Conservation (phyloP, 140 eudicot genomes). For the Oenanthe javanica region DNA sequence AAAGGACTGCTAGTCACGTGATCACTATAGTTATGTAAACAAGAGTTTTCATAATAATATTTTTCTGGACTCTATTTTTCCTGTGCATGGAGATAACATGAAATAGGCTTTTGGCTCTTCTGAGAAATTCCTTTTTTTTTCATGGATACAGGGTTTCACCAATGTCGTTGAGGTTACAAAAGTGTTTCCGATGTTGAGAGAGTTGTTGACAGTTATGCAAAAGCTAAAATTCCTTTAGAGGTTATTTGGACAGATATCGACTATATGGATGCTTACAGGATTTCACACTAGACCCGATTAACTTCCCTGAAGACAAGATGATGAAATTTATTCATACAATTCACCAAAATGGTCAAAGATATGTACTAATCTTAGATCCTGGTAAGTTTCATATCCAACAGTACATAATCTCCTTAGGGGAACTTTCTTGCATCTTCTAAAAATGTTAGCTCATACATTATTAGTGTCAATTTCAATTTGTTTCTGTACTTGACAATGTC, state of each 20-base stretch:
- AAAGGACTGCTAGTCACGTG: neutral
- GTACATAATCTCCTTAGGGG: neutral
- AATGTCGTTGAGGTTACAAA: constrained; percentile 67
- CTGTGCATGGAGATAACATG: neutral
- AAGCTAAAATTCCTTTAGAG: constrained; percentile 66
- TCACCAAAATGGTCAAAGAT: constrained; percentile 63
- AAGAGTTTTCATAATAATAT: neutral
- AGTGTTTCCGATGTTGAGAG: constrained; percentile 46
- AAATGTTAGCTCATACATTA: neutral
- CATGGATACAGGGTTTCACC: constrained; percentile 64
- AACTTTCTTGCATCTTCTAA: neutral
- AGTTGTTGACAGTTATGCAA: constrained; percentile 62
- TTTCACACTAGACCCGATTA: constrained; percentile 75
- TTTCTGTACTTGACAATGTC: neutral
- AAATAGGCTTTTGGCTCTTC: neutral
- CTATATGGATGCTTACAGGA: constrained; percentile 84
- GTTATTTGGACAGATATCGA: constrained; percentile 95
- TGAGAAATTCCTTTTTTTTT: constrained; percentile 14
- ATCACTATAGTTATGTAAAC: neutral
- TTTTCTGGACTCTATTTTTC: neutral
- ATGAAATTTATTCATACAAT: constrained; percentile 37
- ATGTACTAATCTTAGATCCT: constrained; percentile 74
- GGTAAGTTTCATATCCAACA: constrained; percentile 26
- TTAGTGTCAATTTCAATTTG: neutral
- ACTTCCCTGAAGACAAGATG: constrained; percentile 51